Evolutionary conservation across 192 early-diverging fungal genomes (phyloP), one percentile per base, ranked within the genome.

Genomic region (Backusella tarrabulga): DNA sequence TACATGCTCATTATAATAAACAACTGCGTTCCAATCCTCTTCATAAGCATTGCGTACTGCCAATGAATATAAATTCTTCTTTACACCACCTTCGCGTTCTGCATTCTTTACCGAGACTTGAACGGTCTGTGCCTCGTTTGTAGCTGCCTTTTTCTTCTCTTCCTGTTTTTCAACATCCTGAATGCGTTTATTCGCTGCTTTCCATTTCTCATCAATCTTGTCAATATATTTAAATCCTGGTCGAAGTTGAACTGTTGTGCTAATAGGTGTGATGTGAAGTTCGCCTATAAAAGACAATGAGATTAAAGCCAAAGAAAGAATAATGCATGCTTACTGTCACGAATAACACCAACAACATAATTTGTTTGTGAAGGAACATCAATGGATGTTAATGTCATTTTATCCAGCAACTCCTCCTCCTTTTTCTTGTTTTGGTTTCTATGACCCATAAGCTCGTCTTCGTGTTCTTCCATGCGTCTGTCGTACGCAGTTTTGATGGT

Each of bases 221-320:
- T 98, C 96, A 34, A 97, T 83, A 80, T 99, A 97, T 72, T 91
- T 92, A 44, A 99, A 89, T 26, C 90, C 93, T 11, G 97, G 96
- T 1, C 95, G 91, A 74, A 99, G 82, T 81, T 98, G 97, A 12
- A 96, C 85, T 4, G 90, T 79, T 38, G 91, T 86, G 11, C 81
- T 73, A 38, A 99, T 81, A 2, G 93, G 92, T 6, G 95, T 95
- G 72, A 99, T 73, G 77, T 99, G 97, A 73, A 99, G 84, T 71
- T 92, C 94, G 35, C 88, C 94, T 93, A 21, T 35, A 46, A 6
- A 17, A 17, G 15, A 2, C 12, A 44, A 26, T 9, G 11, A 44
- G 42, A 44, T 44, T 3, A 44, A 5, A 17, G 17, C 42, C 42
- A 17, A 40, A 12, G 9, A 32, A 32, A 32, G 32, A 32, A 40